Percentiles rank a stretch among this genome's conserved stretches.
phyloP scores from a whole-genome alignment of 2,329 filamentous ascomycete species.

The Aaosphaeria pasadenensis region DNA sequence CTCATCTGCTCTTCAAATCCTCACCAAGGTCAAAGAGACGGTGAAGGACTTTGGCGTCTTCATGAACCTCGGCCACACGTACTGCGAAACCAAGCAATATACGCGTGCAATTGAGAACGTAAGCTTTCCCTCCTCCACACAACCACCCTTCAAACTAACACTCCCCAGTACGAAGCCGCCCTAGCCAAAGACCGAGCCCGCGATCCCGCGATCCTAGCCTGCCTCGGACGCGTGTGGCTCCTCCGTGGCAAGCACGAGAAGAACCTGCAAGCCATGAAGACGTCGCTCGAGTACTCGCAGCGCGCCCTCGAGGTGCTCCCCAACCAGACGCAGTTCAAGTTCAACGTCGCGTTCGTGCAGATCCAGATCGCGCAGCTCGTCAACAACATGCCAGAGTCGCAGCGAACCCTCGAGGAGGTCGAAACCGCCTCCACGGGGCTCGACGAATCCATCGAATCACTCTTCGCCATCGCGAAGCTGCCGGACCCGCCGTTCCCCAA shows the following conservation, averaged over 20 bases:
- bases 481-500: conserved; percentile 82
- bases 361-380: conserved; percentile 87
- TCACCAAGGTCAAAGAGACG: conserved; percentile 87
- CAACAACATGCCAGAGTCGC: conserved; percentile 69
- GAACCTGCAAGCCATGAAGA: conserved; percentile 60
- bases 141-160: conserved; percentile 8
- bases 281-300: conserved; percentile 60
- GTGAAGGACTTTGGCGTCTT: conserved; percentile 84
- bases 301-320: conserved; percentile 74
- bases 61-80: conserved; percentile 91
- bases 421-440: conserved; percentile 76
- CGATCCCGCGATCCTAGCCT: conserved; percentile 77
- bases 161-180: conserved; percentile 72
- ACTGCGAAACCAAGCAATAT: conserved; percentile 85
- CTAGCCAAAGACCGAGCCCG: conserved; percentile 74
- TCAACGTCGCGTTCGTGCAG: conserved; percentile 97
- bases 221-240: conserved; percentile 84
- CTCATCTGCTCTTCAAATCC: conserved; percentile 76
- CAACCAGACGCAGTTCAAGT: conserved; percentile 86
- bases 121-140: conserved; percentile 21
- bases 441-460: conserved; percentile 76
- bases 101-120: conserved; percentile 83
- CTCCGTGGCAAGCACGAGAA: conserved; percentile 72
- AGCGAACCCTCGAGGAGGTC: conserved; percentile 76
- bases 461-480: conserved; percentile 57